Conservation (phyloP, 169 alveolate species). For the Eimeria necatrix region DNA sequence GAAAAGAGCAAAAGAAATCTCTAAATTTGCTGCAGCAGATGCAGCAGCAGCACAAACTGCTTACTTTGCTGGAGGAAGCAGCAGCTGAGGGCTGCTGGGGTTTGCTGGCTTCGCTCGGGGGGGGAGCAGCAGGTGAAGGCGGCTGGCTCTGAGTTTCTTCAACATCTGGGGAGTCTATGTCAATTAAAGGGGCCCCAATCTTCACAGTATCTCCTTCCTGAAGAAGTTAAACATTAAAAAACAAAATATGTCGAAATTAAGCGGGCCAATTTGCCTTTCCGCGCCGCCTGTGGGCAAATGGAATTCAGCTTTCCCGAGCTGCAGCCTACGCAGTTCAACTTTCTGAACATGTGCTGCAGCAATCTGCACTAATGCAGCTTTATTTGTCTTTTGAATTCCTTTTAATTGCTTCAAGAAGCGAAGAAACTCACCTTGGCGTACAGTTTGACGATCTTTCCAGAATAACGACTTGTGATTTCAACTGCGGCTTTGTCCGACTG, state of each 20-base stretch:
- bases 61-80: neutral
- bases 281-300: neutral
- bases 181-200: constrained; percentile 90
- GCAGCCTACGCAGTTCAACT: neutral
- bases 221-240: neutral
- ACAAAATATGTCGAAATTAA: neutral
- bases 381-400: neutral
- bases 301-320: neutral
- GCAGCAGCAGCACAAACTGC: neutral
- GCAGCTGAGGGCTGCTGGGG: neutral
- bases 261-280: neutral
- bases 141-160: constrained; percentile 34
- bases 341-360: too few relatives aligned
- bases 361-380: too few relatives aligned
- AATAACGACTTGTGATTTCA: constrained; percentile 94
- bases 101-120: neutral
- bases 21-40: too few relatives aligned
- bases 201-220: constrained; percentile 89
- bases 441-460: constrained; percentile 93
- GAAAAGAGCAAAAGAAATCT: too few relatives aligned
- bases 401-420: neutral
- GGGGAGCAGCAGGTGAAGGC: neutral
- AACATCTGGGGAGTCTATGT: constrained; percentile 88
- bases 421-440: constrained; percentile 84
- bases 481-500: constrained; percentile 97